phyloP scores from a whole-genome alignment of 192 early-diverging fungal genomes.

The Paraglomus brasilianum region DNA sequence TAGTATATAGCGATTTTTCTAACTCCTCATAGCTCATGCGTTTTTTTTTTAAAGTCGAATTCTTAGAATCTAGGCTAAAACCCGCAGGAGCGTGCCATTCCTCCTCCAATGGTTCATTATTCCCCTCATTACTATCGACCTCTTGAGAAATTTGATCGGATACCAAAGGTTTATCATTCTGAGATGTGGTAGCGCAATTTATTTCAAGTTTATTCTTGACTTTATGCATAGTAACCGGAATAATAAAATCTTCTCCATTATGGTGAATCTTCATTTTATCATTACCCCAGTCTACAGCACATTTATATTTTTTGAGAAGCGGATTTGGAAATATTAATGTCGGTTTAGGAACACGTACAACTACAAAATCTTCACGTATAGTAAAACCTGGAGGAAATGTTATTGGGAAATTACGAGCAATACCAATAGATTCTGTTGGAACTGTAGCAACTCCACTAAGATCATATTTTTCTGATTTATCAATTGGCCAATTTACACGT shows the following conservation, averaged over 20 bases:
- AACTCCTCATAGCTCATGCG: not conserved
- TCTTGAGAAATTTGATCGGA: not conserved
- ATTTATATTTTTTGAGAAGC: conserved; percentile 12
- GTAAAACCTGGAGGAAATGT: conserved; percentile 11
- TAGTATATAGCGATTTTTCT: not conserved
- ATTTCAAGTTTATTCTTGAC: not conserved
- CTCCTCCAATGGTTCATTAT: conserved; percentile 13
- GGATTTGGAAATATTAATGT: conserved; percentile 18
- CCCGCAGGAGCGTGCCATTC: conserved; percentile 14
- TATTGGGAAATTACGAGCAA: conserved; percentile 7
- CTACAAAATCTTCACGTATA: not conserved
- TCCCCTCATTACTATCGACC: not conserved
- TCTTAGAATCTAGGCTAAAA: conserved; percentile 6
- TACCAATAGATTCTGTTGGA: not conserved
- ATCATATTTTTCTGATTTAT: conserved; percentile 15
- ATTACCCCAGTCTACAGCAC: conserved; percentile 13
- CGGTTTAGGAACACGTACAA: not conserved
- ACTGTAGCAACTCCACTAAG: not conserved
- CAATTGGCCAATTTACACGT: not conserved
- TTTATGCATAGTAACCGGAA: conserved; percentile 19
- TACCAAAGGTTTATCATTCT: conserved; percentile 4
- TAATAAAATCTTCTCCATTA: not conserved
- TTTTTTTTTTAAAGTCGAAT: conserved; percentile 18
- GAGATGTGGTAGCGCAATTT: not conserved
- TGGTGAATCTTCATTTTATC: conserved; percentile 8